phyloP scores from a whole-genome alignment of 208 protist genomes.

The Trypanosoma conorhini region DNA sequence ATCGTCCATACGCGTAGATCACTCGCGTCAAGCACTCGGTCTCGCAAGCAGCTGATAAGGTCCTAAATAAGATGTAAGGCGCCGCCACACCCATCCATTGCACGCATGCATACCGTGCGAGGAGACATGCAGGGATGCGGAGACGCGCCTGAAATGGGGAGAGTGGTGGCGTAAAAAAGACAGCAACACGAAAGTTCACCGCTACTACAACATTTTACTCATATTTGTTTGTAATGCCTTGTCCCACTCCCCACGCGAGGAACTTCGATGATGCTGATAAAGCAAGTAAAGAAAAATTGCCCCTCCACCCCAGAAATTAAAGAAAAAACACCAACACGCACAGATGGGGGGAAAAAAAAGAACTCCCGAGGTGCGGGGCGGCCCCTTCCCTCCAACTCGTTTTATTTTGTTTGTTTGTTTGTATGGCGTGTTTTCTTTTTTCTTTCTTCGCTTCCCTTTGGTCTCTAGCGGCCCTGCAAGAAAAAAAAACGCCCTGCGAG shows the following conservation, averaged over 20 bases:
- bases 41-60: background rate
- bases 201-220: background rate
- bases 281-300: background rate
- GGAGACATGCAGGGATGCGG: background rate
- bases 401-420: background rate
- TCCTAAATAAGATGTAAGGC: background rate
- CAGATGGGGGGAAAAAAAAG: conserved; percentile 20
- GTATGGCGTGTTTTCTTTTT: background rate
- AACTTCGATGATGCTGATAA: background rate
- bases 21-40: background rate
- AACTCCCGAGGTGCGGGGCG: conserved; percentile 5
- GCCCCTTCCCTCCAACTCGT: background rate
- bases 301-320: background rate
- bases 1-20: background rate
- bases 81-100: background rate
- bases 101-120: background rate
- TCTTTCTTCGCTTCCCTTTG: background rate
- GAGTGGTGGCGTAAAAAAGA: background rate
- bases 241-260: background rate
- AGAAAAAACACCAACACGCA: conserved; percentile 5
- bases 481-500: background rate
- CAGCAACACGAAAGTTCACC: background rate
- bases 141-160: background rate
- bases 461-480: background rate
- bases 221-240: background rate